Base-by-base conservation (phyloP, 257 asterid genomes). In the Petrea volubilis region DNA sequence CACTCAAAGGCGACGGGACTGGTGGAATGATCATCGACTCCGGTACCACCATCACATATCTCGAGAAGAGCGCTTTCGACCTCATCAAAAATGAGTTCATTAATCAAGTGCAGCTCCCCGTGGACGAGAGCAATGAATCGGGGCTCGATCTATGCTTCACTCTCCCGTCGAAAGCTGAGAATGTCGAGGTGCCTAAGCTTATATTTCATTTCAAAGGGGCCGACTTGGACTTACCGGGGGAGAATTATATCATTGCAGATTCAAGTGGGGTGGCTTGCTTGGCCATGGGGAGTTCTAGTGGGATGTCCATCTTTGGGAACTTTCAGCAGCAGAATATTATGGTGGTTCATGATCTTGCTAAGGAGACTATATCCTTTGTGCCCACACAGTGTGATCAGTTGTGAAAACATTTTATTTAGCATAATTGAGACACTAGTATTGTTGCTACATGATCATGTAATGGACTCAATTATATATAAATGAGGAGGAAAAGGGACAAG, bases 21-120 rank as follows among this genome's bases (percentile, higher is more conserved):
- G 97, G 98, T 0, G 97, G 98, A n/a, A 50, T 88, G 85, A 93
- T 93, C 17, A 87, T 93, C 20, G 98, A 93, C 64, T 93, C 97
- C 1, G 98, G 98, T 23, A 93, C 98, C 0, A 93, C 98, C 1
- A 85, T 93, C 18, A 87, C 97, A 0, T 93, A 90, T 44, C 31
- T 93, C 0, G 90, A 90, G 71, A 41, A 79, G 74, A 74, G 71
- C 4, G 89, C 86, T 4, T 90, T 85, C 59, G 80, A 67, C 12
- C 18, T 77, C 0, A 79, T 93, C 9, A 88, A 84, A 67, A 78
- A 84, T 17, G 98, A 82, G 62, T 88, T 93, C 51, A 52, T 55
- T 2, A 82, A 79, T 0, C 91, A 88, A 64, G 40, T 81, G 71
- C 41, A 84, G 18, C 81, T 88, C 0, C 86, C 87, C 0, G 95